Percentiles rank a stretch among this genome's conserved stretches.
Evolutionary conservation across 2,329 filamentous ascomycete species (phyloP).

Genomic region (Xylariaceae sp.): DNA sequence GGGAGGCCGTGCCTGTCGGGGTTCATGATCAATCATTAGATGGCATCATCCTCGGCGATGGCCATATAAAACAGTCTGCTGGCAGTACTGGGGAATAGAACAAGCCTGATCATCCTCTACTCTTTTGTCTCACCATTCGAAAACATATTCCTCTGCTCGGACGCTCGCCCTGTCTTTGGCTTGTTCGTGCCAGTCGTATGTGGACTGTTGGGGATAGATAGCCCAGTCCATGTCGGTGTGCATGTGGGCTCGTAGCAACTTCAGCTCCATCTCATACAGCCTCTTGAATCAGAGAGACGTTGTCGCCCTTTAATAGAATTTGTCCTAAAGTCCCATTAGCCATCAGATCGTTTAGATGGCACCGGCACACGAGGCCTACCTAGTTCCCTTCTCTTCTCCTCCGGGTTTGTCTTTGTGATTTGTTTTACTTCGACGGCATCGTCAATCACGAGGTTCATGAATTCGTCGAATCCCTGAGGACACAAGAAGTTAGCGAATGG

Average conservation of each 20-base stretch:
- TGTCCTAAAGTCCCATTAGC: conserved; percentile 41
- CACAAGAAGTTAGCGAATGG: not conserved
- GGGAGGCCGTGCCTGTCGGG: conserved; percentile 65
- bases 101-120: conserved; percentile 14
- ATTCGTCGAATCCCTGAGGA: conserved; percentile 88
- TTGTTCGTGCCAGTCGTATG: conserved; percentile 2
- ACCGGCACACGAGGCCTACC: conserved; percentile 48
- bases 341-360: not conserved
- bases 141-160: conserved; percentile 1
- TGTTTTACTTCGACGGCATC: conserved; percentile 90
- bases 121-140: conserved; percentile 7
- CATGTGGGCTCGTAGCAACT: conserved; percentile 1
- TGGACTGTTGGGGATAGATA: not conserved
- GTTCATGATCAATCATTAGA: conserved; percentile 75
- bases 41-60: conserved; percentile 68
- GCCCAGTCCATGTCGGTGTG: conserved; percentile 20
- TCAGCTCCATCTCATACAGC: conserved; percentile 27
- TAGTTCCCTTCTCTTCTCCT: conserved; percentile 70
- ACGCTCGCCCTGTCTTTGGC: not conserved
- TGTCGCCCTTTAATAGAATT: conserved; percentile 63
- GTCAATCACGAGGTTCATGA: conserved; percentile 97
- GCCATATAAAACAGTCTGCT: conserved; percentile 46
- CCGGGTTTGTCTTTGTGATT: conserved; percentile 69
- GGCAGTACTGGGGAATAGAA: conserved; percentile 21
- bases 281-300: conserved; percentile 56